Base-by-base conservation (phyloP, 345 rosid species). In the Linum tenue region DNA sequence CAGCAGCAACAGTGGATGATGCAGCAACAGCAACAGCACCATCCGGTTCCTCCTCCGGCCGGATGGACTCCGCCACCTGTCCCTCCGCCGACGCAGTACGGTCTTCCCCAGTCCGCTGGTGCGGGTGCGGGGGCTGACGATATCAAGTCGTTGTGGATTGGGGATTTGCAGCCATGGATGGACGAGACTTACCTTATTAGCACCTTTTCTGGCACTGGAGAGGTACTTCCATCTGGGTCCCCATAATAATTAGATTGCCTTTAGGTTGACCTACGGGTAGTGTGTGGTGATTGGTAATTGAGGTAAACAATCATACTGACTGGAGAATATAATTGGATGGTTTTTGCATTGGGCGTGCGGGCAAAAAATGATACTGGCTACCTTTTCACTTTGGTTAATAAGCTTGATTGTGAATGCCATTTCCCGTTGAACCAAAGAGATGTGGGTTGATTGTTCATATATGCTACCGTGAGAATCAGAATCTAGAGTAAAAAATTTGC, bases 81-180 rank as follows among this genome's bases (percentile, higher is more conserved):
- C 10, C 89, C 88, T 22, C 81, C 83, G 37, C 86, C 91, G 3
- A 42, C 81, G 37, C 89, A 84, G 70, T 76, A 78, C 39, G 71
- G 71, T 38, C 38, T 17, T 17, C 43, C 72, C 35, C 73, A 64
- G 67, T 57, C 35, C 60, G 55, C 40, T n/a, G 55, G 65, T 12
- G 70, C 39, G 5, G 77, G 58, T 63, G 60, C 60, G 8, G 65
- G 57, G 1, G n/a, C 72, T 1, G 76, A 70, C 9, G 96, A 87
- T 78, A 75, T 88, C 75, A 84, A 83, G 74, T 86, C 96, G 11
- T 73, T 94, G 68, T 94, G 97, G 99, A 88, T 94, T 72, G 97
- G 97, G 10, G 97, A 90, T 75, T 69, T 90, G 70, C 95, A 84
- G 83, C 90, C 77, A 3, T 86, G 95, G 89, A 94, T 94, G 99